Base-by-base conservation (phyloP, 805 yeast species). In the Saccharomycopsis olivae region DNA sequence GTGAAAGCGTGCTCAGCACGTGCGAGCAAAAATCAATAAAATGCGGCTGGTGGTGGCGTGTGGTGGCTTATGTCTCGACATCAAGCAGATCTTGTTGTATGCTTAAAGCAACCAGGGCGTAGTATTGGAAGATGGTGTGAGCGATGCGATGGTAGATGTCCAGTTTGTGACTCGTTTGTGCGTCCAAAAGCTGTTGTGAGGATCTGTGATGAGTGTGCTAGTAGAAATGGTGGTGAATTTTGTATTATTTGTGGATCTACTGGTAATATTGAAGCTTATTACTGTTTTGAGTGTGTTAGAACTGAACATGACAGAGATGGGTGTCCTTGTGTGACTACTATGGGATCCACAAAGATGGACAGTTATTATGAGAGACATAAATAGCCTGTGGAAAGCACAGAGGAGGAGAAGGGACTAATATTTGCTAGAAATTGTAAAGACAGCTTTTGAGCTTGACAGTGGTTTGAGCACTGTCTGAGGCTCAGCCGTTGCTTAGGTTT, bases 111-210 rank as follows among this genome's bases (percentile, higher is more conserved):
- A 51, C 86, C 95, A 1, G 96, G 96, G 1, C 69, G 75, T 0
- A 59, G 63, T 14, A 56, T 72, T 3, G 97, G 95, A 1, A 61
- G 67, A 37, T 64, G 88, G 3, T 88, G 97, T 52, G 76, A 73
- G 24, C 82, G 71, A 55, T 88, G 97, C 56, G 96, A 88, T 54
- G 96, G 96, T 1, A 69, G 76, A 49, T 88, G 97, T 53, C 96
- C 96, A 2, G 66, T 76, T 2, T 88, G 97, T 57, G 96, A 87
- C 53, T 81, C 95, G 1, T 72, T 69, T 49, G 95, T 85, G 5
- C 73, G 78, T 46, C 86, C 92, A 1, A 69, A 72, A 5, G 65
- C 71, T 14, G 58, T 65, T 42, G 96, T 75, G 1, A 65, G 81
- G 43, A 69, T 86, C 16, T 88, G 97, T 57, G 88, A 81, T 44